phyloP scores from a whole-genome alignment of 129 eudicot species.

The Heracleum sosnowskyi region DNA sequence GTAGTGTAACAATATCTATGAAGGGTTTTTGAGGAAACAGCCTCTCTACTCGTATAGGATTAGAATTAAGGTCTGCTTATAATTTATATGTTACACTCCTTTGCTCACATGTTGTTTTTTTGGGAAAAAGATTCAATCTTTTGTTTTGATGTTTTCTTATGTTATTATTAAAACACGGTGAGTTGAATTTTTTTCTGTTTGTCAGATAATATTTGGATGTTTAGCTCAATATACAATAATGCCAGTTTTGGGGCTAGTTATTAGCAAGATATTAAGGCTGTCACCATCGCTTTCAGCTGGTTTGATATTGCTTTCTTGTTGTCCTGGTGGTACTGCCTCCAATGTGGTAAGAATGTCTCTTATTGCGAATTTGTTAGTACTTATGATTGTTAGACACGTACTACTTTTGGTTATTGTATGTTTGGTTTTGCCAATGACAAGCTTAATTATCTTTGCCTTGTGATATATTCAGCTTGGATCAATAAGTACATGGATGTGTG shows the following conservation, averaged over 20 bases:
- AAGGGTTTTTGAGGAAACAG: neutral
- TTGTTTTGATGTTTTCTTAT: neutral
- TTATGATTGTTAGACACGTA: neutral
- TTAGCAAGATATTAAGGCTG: conserved; percentile 65
- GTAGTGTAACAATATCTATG: neutral
- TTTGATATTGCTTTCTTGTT: conserved; percentile 72
- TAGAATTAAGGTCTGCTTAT: neutral
- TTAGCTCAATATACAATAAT: conserved; percentile 73
- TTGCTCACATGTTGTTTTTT: no score
- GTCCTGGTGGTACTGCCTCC: conserved; percentile 97
- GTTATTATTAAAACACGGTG: neutral
- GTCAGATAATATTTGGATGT: conserved; percentile 73
- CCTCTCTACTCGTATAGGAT: neutral
- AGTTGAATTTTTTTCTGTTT: neutral
- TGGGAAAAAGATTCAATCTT: neutral
- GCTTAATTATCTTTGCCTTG: neutral
- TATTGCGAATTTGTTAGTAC: neutral
- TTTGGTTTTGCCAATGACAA: neutral
- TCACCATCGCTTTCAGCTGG: conserved; percentile 71
- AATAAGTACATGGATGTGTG: no score
- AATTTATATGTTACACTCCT: no score
- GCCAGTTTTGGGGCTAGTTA: conserved; percentile 56
- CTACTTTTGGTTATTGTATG: neutral
- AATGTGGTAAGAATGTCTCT: conserved; percentile 60
- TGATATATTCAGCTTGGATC: neutral